Evolutionary conservation across 176 grass and related monocot genomes (phyloP).

Genomic region (Zizania latifolia): DNA sequence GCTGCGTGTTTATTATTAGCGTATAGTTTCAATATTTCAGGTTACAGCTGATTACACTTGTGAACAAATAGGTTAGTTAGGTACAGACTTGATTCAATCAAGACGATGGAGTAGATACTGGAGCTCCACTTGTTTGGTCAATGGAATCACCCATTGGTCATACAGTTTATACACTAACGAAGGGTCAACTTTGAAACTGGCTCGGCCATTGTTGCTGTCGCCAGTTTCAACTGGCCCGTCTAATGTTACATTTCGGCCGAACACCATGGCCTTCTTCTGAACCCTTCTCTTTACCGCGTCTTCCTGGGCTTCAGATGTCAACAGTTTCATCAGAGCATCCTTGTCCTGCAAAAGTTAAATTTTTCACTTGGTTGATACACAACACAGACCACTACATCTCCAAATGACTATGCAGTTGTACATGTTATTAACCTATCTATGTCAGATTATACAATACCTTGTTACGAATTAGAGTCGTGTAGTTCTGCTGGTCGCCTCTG

Average conservation of each 20-base stretch:
- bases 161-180: slow-evolving; percentile 47
- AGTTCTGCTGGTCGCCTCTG: slow-evolving; percentile 57
- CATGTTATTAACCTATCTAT: neutral
- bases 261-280: slow-evolving; percentile 63
- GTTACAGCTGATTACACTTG: neutral
- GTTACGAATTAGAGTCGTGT: slow-evolving; percentile 47
- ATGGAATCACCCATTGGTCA: slow-evolving; percentile 77
- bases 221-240: slow-evolving; percentile 33
- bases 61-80: slow-evolving; percentile 25
- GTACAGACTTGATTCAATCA: slow-evolving; percentile 29
- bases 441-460: slow-evolving; percentile 38
- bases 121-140: slow-evolving; percentile 77
- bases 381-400: neutral
- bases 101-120: slow-evolving; percentile 80
- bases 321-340: slow-evolving; percentile 66
- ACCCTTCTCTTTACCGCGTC: slow-evolving; percentile 73
- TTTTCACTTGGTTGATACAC: slow-evolving; percentile 5
- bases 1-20: neutral
- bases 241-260: slow-evolving; percentile 62
- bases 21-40: neutral
- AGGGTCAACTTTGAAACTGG: slow-evolving; percentile 62
- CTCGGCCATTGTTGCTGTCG: slow-evolving; percentile 16
- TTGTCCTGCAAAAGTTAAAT: slow-evolving; percentile 37
- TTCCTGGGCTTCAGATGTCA: slow-evolving; percentile 72
- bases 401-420: neutral